A percentile compares a stretch with the other conserved stretches of the same genome.
phyloP scores from a whole-genome alignment of 2,329 filamentous ascomycete genomes.

The Colletotrichum lupini region DNA sequence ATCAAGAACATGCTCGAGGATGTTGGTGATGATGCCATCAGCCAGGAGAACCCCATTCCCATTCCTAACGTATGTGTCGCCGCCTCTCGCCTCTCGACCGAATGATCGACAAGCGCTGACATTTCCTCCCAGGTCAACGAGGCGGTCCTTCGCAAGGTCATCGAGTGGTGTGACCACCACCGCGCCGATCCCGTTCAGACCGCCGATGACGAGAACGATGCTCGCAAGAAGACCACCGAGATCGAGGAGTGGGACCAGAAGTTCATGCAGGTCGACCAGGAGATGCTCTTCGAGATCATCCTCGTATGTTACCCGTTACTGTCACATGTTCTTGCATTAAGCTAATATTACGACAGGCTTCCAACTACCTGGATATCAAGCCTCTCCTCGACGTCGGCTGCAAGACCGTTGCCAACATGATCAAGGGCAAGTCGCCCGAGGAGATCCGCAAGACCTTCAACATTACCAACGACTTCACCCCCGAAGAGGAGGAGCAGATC shows the following conservation, averaged over 20 bases:
- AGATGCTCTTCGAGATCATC: constrained; percentile 99
- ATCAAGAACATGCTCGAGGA: constrained; percentile 99
- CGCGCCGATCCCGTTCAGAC: constrained; percentile 85
- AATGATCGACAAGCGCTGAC: constrained; percentile 20
- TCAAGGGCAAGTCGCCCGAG: constrained; percentile 99
- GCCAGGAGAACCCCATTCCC: constrained; percentile 77
- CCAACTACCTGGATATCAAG: constrained; percentile 99
- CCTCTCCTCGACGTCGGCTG: constrained; percentile 96
- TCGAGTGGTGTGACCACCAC: constrained; percentile 98
- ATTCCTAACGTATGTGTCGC: constrained; percentile 78
- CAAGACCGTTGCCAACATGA: constrained; percentile 99
- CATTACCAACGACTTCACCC: constrained; percentile 99
- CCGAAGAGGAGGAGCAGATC: constrained; percentile 98
- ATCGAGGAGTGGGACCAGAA: constrained; percentile 99
- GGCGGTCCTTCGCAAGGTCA: constrained; percentile 91
- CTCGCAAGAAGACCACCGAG: constrained; percentile 97
- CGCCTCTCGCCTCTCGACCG: constrained; percentile 20
- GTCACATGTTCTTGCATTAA: neutral
- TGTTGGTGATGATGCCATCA: constrained; percentile 73
- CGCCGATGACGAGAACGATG: constrained; percentile 90
- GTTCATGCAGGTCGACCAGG: constrained; percentile 99
- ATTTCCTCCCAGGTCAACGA: constrained; percentile 78
- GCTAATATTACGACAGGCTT: constrained; percentile 68
- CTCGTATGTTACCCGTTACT: constrained; percentile 69
- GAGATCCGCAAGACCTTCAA: constrained; percentile 99